Base-by-base conservation (phyloP, 352 stramenopile genomes). In the Pilasporangium apinafurcum region DNA sequence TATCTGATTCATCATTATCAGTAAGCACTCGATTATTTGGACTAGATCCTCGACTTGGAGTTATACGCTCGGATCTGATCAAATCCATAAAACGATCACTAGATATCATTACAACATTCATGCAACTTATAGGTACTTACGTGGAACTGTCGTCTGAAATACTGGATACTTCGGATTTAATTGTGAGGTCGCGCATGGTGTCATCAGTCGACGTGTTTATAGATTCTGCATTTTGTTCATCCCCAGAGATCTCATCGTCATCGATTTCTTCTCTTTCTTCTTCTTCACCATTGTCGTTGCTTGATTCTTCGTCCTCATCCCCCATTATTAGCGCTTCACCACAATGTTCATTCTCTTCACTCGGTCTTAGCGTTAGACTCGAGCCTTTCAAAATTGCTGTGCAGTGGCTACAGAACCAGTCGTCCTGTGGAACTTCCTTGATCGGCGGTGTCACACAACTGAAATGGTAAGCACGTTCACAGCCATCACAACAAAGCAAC, bases 401-500 rank as follows among this genome's bases (percentile, higher is more conserved):
- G 39, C 75, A 87, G 25, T 63, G 31, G 17, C 30, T 18, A 35
- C 76, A 88, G 41, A 70, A 88, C 72, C 72, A 88, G 47, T 89
- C 73, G 45, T 63, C 56, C 33, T 61, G 62, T 13, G 62, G 66
- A 21, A 80, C 30, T 44, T 74, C 66, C 17, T 66, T 60, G 43
- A 86, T 84, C 34, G 72, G 69, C 17, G 75, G 67, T 13, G 71
- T 66, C n/a, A 83, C 70, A 45, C 76, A 88, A 40, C 65, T 80
- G 28, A 84, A 73, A 35, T 88, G 76, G 36, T 79, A 88, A 22
- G 76, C 73, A 40, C 76, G 76, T 31, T 76, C 46, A 48, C 76
- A 88, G 34, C 76, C 76, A 30, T 86, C 68, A 24, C 76, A 88
- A 44, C 70, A 85, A 8, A 85, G 56, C 26, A 88, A 30, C 44